A percentile compares a stretch with the other conserved stretches of the same genome.
These are phyloP conservation scores for Blepharisma stoltei DNA, from an alignment of 73 alveolate species.

Conservation along the genomic window DNA sequence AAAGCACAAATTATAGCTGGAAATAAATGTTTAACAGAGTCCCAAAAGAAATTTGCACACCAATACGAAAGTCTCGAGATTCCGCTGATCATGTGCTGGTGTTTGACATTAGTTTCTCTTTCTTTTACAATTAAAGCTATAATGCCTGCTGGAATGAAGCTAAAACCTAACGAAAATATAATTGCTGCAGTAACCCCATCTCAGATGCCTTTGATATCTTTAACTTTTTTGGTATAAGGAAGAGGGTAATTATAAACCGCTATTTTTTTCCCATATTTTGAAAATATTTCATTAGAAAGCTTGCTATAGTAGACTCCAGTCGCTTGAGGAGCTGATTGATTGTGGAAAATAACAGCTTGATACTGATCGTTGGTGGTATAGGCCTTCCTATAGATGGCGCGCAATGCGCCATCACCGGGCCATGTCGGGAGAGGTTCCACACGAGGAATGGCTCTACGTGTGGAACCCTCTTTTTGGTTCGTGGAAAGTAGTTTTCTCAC, in stretches of 20 bases:
- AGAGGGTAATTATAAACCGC: conserved; percentile 30
- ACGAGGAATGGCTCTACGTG: no score
- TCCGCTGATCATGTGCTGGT: conserved; percentile 87
- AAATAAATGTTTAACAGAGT: conserved; percentile 70
- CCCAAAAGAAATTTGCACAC: conserved; percentile 85
- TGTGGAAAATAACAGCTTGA: conserved; percentile 25
- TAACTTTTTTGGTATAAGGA: conserved; percentile 6
- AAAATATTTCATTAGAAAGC: neutral
- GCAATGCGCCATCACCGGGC: no score
- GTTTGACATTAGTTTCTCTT: conserved; percentile 45
- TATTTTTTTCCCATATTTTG: neutral
- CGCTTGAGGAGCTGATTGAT: conserved; percentile 14
- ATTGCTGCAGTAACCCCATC: conserved; percentile 30
- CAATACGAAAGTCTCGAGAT: conserved; percentile 84
- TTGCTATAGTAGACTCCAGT: conserved; percentile 24
- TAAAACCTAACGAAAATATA: conserved; percentile 29
- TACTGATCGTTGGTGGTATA: conserved; percentile 24
- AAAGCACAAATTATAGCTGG: conserved; percentile 72
- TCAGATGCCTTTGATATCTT: neutral
- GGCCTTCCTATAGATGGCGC: no score
- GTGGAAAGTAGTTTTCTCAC: no score
- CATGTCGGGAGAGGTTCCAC: no score
- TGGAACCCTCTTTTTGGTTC: no score
- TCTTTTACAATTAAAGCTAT: conserved; percentile 38
- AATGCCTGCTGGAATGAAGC: conserved; percentile 39